phyloP scores from a whole-genome alignment of 257 asterid species.

The Linaria vulgaris region DNA sequence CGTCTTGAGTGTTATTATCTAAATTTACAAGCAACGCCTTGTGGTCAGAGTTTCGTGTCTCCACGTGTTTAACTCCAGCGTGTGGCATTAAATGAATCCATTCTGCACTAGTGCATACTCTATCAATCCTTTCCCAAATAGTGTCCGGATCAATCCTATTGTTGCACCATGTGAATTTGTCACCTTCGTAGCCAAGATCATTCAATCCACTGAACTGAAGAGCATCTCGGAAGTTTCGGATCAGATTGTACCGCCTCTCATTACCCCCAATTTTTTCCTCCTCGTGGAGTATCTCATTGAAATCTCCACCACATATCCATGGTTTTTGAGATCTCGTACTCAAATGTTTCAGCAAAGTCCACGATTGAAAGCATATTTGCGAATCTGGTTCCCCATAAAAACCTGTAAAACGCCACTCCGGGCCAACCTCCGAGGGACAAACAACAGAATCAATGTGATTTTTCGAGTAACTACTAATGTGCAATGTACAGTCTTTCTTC shows the following conservation, averaged over 20 bases:
- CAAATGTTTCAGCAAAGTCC: not conserved
- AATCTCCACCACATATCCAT: not conserved
- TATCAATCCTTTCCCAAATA: too few relatives aligned
- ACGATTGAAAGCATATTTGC: not conserved
- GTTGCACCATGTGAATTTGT: not conserved
- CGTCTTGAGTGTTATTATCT: too few relatives aligned
- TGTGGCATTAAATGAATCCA: too few relatives aligned
- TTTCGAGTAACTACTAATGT: not conserved
- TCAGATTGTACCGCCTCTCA: not conserved
- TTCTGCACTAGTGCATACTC: too few relatives aligned
- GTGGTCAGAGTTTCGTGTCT: too few relatives aligned
- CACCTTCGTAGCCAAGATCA: not conserved
- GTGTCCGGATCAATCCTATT: not conserved
- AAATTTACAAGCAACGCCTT: too few relatives aligned
- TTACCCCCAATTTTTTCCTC: not conserved
- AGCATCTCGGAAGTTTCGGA: not conserved
- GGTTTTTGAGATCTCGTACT: not conserved
- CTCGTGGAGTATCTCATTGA: too few relatives aligned
- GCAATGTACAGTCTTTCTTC: not conserved
- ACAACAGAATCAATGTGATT: not conserved
- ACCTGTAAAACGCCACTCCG: not conserved
- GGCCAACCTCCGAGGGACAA: not conserved
- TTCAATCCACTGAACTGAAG: not conserved
- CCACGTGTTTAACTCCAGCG: too few relatives aligned
- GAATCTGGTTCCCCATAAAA: not conserved